Conservation (phyloP, 179 eudicot species). For the Gypsophila paniculata region DNA sequence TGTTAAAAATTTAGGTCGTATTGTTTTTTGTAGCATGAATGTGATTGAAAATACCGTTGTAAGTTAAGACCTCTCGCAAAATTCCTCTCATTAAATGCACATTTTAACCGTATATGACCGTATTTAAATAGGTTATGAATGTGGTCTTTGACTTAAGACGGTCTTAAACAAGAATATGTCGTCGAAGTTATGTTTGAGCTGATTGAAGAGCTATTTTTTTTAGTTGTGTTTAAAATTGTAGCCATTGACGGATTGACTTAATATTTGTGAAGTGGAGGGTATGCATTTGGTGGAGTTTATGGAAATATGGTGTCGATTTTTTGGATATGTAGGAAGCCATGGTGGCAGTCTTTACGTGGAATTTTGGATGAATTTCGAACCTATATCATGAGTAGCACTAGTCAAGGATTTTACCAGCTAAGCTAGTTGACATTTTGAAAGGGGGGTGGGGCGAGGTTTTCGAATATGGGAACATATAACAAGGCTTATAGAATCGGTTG, state of each 20-base stretch:
- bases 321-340: too few relatives aligned
- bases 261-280: background rate
- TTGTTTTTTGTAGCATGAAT: background rate
- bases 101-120: too few relatives aligned
- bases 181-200: too few relatives aligned
- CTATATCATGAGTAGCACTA: background rate
- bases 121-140: too few relatives aligned
- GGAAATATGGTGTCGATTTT: background rate
- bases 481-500: background rate
- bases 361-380: too few relatives aligned
- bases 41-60: background rate
- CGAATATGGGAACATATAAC: background rate
- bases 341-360: too few relatives aligned
- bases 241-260: conserved; percentile 20
- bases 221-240: too few relatives aligned
- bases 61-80: too few relatives aligned
- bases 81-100: too few relatives aligned
- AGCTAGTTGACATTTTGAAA: background rate
- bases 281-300: background rate
- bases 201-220: too few relatives aligned
- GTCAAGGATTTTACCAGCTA: background rate
- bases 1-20: background rate
- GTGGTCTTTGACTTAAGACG: too few relatives aligned
- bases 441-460: background rate
- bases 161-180: too few relatives aligned